Percentiles rank a stretch among this genome's conserved stretches.
These are phyloP conservation scores for Xylariales sp. DNA, from an alignment of 2,329 filamentous ascomycete genomes.

Conservation along the genomic window DNA sequence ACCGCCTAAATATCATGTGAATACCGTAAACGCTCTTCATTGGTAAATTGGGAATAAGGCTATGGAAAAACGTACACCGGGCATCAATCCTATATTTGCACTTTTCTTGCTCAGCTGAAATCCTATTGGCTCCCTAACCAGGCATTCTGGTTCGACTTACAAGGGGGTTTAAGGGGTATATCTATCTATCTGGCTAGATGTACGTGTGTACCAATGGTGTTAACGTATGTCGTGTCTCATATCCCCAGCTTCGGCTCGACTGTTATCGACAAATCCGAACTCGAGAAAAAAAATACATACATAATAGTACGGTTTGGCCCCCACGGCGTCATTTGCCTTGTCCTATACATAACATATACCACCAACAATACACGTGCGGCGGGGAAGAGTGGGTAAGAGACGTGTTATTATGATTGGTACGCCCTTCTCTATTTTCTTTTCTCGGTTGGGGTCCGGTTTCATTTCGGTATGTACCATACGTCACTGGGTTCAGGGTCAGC, in stretches of 20 bases:
- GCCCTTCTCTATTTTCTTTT: background rate
- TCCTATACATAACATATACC: conserved; percentile 21
- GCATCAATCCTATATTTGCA: conserved; percentile 9
- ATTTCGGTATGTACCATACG: conserved; percentile 10
- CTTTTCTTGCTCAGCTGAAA: conserved; percentile 9
- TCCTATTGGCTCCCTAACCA: conserved; percentile 4
- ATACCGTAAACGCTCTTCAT: background rate
- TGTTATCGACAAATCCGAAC: background rate
- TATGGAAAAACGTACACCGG: conserved; percentile 15
- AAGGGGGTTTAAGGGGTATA: conserved; percentile 1
- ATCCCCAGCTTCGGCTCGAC: conserved; percentile 4
- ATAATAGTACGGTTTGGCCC: background rate
- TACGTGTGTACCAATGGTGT: background rate
- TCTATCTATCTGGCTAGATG: conserved; percentile 7
- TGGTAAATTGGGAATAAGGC: conserved; percentile 7
- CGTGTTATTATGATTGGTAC: background rate
- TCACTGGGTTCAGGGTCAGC: conserved; percentile 10
- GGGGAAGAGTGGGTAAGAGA: conserved; percentile 30
- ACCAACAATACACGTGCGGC: conserved; percentile 8
- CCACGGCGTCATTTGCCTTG: conserved; percentile 15
- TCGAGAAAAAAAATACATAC: background rate
- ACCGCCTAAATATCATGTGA: background rate
- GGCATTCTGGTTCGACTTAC: conserved; percentile 4
- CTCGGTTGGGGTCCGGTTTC: conserved; percentile 32
- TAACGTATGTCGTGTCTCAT: background rate